phyloP scores from a whole-genome alignment of 2,329 filamentous ascomycete genomes.

The Scortechinia acanthostroma region DNA sequence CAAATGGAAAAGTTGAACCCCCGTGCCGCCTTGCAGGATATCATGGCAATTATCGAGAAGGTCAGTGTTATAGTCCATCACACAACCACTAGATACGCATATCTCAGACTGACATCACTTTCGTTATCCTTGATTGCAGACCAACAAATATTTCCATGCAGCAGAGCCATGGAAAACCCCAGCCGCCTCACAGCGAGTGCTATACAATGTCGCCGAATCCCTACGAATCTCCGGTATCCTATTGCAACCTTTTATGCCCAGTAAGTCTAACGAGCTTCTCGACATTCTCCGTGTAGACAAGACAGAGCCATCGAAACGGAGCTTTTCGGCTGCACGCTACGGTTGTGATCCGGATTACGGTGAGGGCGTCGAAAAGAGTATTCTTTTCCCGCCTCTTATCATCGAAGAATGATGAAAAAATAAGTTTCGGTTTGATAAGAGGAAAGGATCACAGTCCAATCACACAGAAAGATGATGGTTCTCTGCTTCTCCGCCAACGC shows the following conservation, averaged over 20 bases:
- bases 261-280: constrained; percentile 65
- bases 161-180: constrained; percentile 43
- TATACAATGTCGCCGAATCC: constrained; percentile 71
- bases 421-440: constrained; percentile 2
- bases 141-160: constrained; percentile 45
- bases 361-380: not conserved
- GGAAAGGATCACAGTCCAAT: not conserved
- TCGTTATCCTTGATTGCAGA: constrained; percentile 26
- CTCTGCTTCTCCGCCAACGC: too few species aligned
- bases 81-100: not conserved
- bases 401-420: not conserved
- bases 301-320: constrained; percentile 41
- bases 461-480: too few species aligned
- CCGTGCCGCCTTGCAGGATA: constrained; percentile 35
- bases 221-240: constrained; percentile 76
- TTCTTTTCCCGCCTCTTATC: not conserved
- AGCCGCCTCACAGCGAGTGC: constrained; percentile 40
- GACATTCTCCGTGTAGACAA: constrained; percentile 69
- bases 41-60: constrained; percentile 34
- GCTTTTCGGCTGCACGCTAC: constrained; percentile 51
- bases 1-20: constrained; percentile 38
- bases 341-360: constrained; percentile 70
- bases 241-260: constrained; percentile 84
- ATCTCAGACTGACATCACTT: constrained; percentile 3
- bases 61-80: constrained; percentile 14